Conservation (phyloP, 176 grass and related monocot species). For the Aegilops umbellulata region DNA sequence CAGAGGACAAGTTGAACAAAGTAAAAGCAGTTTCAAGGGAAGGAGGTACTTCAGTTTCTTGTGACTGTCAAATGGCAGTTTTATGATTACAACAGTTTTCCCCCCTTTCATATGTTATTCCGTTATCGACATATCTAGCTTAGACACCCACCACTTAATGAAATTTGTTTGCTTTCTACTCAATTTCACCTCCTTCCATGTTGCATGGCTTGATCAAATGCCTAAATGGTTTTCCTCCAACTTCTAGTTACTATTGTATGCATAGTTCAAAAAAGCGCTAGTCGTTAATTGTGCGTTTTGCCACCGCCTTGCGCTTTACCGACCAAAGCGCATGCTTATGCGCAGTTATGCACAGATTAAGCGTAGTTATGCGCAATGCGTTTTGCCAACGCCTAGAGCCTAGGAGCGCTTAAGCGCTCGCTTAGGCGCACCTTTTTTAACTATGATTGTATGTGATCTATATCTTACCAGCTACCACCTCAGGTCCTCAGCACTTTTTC, state of each 20-base stretch:
- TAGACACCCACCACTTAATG: neutral
- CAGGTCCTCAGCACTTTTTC: neutral
- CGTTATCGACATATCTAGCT: neutral
- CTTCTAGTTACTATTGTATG: neutral
- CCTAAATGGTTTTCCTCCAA: neutral
- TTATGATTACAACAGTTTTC: neutral
- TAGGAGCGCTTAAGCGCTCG: no score
- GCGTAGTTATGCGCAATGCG: no score
- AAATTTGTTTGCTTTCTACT: neutral
- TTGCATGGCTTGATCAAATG: neutral
- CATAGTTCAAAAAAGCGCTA: no score
- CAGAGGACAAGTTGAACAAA: constrained; percentile 94
- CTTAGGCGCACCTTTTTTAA: no score
- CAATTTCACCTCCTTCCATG: neutral
- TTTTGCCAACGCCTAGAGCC: no score
- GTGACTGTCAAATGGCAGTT: neutral
- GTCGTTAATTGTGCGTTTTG: no score
- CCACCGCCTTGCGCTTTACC: no score
- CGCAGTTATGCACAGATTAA: no score
- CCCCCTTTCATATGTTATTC: neutral
- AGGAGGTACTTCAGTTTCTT: constrained; percentile 44
- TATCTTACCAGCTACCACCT: neutral
- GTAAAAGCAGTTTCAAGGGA: constrained; percentile 90
- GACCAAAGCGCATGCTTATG: no score
- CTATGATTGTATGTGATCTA: neutral